Evolutionary conservation across 192 early-diverging fungal genomes (phyloP).

Genomic region (Phycomyces nitens): DNA sequence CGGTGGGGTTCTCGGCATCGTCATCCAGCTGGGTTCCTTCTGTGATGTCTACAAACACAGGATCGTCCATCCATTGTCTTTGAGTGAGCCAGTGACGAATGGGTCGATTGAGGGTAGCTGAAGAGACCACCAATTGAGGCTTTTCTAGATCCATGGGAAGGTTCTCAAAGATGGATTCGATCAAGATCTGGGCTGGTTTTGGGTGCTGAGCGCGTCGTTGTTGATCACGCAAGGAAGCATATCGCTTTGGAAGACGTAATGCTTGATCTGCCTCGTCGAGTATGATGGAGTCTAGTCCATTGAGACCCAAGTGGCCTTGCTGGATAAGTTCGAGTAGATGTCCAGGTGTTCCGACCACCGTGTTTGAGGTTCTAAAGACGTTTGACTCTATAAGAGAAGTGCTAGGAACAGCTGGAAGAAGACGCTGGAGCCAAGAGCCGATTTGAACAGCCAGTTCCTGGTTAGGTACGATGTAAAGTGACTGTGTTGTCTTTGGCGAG

Average conservation of each 20-base stretch:
- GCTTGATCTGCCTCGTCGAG: constrained; percentile 58
- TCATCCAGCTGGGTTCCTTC: constrained; percentile 24
- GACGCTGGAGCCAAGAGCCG: constrained; percentile 34
- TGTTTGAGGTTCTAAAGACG: constrained; percentile 22
- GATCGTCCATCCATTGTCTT: constrained; percentile 49
- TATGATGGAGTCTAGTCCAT: constrained; percentile 34
- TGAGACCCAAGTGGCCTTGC: constrained; percentile 27
- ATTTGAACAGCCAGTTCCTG: constrained; percentile 54
- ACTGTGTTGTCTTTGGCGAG: not conserved
- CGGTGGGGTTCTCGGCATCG: constrained; percentile 17
- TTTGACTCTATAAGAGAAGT: not conserved
- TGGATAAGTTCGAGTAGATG: constrained; percentile 32
- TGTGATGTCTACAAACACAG: constrained; percentile 58
- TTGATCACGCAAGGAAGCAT: constrained; percentile 40
- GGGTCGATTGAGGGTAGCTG: constrained; percentile 70
- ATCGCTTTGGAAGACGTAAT: constrained; percentile 46
- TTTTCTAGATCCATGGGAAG: not conserved
- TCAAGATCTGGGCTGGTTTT: constrained; percentile 42
- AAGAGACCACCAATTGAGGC: constrained; percentile 58
- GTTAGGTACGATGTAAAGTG: constrained; percentile 46
- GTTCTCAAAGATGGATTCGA: constrained; percentile 26
- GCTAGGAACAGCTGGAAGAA: constrained; percentile 18
- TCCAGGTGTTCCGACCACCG: constrained; percentile 42
- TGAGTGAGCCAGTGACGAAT: constrained; percentile 51
- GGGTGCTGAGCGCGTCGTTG: constrained; percentile 37